Evolutionary conservation across 2,329 filamentous ascomycete species (phyloP).

Genomic region (Paecilomyces sp.): DNA sequence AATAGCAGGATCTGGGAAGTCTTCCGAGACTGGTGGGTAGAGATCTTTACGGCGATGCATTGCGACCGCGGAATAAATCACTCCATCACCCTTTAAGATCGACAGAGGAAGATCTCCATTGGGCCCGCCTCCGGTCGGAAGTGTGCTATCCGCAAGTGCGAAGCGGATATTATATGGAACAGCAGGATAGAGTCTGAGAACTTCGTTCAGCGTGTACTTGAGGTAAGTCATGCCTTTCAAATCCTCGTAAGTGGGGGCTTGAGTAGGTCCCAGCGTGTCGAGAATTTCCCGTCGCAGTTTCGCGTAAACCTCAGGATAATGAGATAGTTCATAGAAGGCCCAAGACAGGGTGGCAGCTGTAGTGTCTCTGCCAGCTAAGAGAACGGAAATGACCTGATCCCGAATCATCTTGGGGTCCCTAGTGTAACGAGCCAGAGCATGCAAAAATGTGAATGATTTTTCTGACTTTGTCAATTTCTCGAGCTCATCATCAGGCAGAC

Average conservation of each 20-base stretch:
- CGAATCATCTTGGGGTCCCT: conserved; percentile 58
- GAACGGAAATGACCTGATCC: conserved; percentile 74
- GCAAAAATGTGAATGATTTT: conserved; percentile 66
- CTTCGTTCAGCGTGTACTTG: conserved; percentile 18
- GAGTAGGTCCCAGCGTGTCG: conserved; percentile 50
- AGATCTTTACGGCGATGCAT: conserved; percentile 45
- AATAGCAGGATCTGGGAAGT: conserved; percentile 32
- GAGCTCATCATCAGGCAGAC: conserved; percentile 59
- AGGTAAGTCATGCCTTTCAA: conserved; percentile 86
- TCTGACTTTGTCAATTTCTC: conserved; percentile 61
- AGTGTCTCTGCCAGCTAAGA: conserved; percentile 77
- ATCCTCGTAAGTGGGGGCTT: conserved; percentile 60
- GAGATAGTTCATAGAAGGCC: conserved; percentile 73
- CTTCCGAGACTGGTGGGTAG: conserved; percentile 33
- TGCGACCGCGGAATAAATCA: conserved; percentile 10
- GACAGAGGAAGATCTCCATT: conserved; percentile 6
- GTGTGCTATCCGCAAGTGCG: conserved; percentile 6
- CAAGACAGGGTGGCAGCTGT: conserved; percentile 77
- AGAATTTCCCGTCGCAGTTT: conserved; percentile 73
- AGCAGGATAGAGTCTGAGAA: conserved; percentile 12
- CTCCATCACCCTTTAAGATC: conserved; percentile 6
- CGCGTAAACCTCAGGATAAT: conserved; percentile 58
- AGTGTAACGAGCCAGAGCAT: conserved; percentile 76
- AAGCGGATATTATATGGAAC: conserved; percentile 18
- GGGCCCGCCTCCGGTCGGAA: conserved; percentile 9